A percentile compares a stretch with the other conserved stretches of the same genome.
Conservation (phyloP, 1,284 basidiomycete genomes). For the Ustilago curta region DNA sequence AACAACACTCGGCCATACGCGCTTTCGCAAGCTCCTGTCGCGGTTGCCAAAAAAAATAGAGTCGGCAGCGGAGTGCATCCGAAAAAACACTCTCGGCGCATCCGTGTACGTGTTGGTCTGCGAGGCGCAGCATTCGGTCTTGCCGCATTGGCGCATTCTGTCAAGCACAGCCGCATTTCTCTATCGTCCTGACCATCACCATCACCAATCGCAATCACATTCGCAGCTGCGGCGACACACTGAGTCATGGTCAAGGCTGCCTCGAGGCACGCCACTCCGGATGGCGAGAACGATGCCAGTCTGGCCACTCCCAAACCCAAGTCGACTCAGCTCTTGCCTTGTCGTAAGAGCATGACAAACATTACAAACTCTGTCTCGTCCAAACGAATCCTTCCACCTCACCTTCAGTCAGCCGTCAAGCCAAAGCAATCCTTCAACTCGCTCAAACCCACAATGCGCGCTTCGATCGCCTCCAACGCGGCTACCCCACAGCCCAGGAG, state of each 20-base stretch:
- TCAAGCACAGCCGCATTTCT: too few relatives aligned
- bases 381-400: slow-evolving; percentile 36
- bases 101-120: not conserved
- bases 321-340: slow-evolving; percentile 9
- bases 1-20: slow-evolving; percentile 33
- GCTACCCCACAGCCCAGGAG: slow-evolving; percentile 36
- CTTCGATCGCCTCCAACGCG: slow-evolving; percentile 18
- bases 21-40: slow-evolving; percentile 6
- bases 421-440: slow-evolving; percentile 12
- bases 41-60: slow-evolving; percentile 6
- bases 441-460: slow-evolving; percentile 10
- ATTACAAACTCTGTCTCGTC: slow-evolving; percentile 44
- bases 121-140: too few relatives aligned
- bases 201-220: too few relatives aligned
- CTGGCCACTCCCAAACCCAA: slow-evolving; percentile 37
- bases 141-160: too few relatives aligned
- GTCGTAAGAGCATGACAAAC: slow-evolving; percentile 40
- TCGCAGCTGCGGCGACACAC: not conserved
- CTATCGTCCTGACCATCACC: too few relatives aligned
- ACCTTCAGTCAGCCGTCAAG: slow-evolving; percentile 26
- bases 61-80: not conserved
- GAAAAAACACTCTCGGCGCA: slow-evolving; percentile 5
- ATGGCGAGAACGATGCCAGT: slow-evolving; percentile 33
- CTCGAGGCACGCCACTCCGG: slow-evolving; percentile 35
- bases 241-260: slow-evolving; percentile 23